Base-by-base conservation (phyloP, 768 basidiomycete species). In the Paxillus involutus region DNA sequence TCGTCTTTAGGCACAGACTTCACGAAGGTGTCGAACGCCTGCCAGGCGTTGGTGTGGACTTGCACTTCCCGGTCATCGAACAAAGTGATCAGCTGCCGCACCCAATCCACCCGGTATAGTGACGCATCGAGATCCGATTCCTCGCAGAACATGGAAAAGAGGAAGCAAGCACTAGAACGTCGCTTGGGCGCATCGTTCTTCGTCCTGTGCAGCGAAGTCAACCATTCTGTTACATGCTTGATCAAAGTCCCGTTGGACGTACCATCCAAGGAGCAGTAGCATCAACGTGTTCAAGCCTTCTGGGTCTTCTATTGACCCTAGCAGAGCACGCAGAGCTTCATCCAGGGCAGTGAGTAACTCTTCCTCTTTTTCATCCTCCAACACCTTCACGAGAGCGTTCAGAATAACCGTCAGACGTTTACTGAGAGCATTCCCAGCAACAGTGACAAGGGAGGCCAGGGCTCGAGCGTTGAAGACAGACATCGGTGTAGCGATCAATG, bases 401-500 rank as follows among this genome's bases (percentile, higher is more conserved):
- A 98, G 72, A 35, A 98, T 90, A 21, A 84, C 77, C 4, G 81
- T 86, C 45, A 98, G 70, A 19, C 95, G 84, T 62, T 83, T 84
- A 73, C 89, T 97, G 49, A 98, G 75, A 0, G 97, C 94, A 49
- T 80, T 82, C 3, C 97, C 96, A 37, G 97, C 97, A 11, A 98
- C 97, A 0, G 91, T 89, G 13, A 98, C 94, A 37, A 99, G 79
- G 0, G 94, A 88, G 3, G 87, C 89, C 10, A 98, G 75, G 2
- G 96, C 97, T 6, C 88, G 85, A 16, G 91, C 92, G 65, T 98
- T 98, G 85, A 98, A 98, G 9, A 88, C 84, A 3, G 94, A 86
- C 83, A 98, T 96, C 0, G 95, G 97, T 7, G 81, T 82, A 5
- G 89, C 83, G 39, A 91, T 94, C 55, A 99, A 76, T 1, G 94